Percentiles rank a stretch among this genome's conserved stretches.
These are phyloP conservation scores for Fusarium kyushuense DNA, from an alignment of 2,329 filamentous ascomycete species.

Conservation along the genomic window DNA sequence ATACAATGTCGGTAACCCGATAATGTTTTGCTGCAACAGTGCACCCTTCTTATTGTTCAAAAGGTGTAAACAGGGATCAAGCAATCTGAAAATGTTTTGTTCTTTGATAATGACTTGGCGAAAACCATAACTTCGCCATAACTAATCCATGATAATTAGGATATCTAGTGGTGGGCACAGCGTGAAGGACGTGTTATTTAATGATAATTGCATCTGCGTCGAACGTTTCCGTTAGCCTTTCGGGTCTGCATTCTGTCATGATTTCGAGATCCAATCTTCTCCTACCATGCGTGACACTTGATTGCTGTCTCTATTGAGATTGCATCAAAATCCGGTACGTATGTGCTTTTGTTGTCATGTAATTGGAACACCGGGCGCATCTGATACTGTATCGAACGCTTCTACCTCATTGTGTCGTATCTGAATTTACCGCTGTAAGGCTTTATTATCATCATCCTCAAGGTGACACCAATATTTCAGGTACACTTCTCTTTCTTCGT, in stretches of 20 bases:
- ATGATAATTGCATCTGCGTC: not conserved
- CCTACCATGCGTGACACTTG: no score
- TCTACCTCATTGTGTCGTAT: no score
- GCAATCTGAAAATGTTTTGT: not conserved
- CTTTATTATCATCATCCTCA: not conserved
- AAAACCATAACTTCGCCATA: fast-evolving
- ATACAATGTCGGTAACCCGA: not conserved
- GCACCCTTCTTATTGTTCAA: not conserved
- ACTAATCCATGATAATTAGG: not conserved
- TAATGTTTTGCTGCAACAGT: not conserved
- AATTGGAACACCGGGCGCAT: not conserved
- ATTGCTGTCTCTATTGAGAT: not conserved
- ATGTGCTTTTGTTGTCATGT: not conserved
- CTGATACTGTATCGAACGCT: not conserved
- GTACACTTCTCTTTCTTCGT: not conserved
- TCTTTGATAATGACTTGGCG: not conserved
- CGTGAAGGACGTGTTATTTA: not conserved
- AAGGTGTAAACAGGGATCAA: not conserved
- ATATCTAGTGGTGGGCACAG: not conserved
- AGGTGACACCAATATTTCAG: not conserved
- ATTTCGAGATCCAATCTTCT: not conserved
- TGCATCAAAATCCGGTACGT: not conserved
- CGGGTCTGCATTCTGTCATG: not conserved
- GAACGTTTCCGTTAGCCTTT: not conserved
- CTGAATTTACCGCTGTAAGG: not conserved